Base-by-base conservation (phyloP, 2,329 filamentous ascomycete genomes). In the Colletotrichum viniferum region DNA sequence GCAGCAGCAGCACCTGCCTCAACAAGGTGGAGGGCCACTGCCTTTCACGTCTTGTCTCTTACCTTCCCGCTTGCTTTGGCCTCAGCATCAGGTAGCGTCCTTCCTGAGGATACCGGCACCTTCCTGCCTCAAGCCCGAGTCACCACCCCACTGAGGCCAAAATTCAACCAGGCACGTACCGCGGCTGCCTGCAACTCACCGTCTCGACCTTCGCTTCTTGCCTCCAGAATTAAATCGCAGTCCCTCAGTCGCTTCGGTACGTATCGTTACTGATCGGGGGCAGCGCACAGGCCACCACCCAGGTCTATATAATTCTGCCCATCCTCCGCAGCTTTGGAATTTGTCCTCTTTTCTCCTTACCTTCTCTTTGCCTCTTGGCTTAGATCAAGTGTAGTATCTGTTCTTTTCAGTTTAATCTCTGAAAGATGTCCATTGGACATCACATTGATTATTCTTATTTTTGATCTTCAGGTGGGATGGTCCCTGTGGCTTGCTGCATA, bases 301-400 rank as follows among this genome's bases (percentile, higher is more conserved):
- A 52, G 24, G 9, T 8, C 26, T 69, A 69, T 73, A 69, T 69
- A 61, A 63, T 21, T 4, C n/a, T 56, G 7, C 36, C 64, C 9
- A 34, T 21, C 64, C 36, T 24, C 36, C 34, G 36, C 18, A 8
- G 6, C 4, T 28, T 62, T 68, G 5, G 38, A 4, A 21, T 38
- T 32, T 71, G 43, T 24, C 4, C 34, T 60, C 30, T 73, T 61
- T 36, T 68, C 34, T 73, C 70, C n/a, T 68, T 55, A 73, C 6
- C 63, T 34, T 34, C 48, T 65, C 61, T 68, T 73, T 68, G 63
- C 70, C 56, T 48, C 7, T 34, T 73, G 70, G 70, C 70, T 73
- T 73, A 73, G 70, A 73, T 73, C 70, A 73, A 73, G 70, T 73
- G 70, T 73, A 72, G 70, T 73, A 73, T 73, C 70, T 73, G 70